Conservation (phyloP, 345 rosid species). For the Corchorus olitorius region DNA sequence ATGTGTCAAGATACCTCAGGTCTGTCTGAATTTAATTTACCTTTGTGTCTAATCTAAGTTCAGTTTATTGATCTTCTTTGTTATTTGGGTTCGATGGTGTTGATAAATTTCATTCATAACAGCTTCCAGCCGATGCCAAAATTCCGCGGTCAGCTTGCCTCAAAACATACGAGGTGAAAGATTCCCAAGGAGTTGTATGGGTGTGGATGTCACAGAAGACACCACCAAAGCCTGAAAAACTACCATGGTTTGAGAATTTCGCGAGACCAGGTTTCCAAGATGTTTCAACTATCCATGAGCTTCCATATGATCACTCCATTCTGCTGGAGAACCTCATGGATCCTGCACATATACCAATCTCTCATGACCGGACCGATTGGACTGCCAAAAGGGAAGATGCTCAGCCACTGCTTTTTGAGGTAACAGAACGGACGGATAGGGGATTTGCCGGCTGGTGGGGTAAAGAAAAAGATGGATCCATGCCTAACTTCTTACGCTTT, state of each 20-base stretch:
- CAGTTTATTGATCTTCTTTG: not conserved
- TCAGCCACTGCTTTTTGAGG: conserved; percentile 71
- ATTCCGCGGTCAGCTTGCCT: conserved; percentile 87
- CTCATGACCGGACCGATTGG: conserved; percentile 91
- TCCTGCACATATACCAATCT: conserved; percentile 93
- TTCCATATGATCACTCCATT: conserved; percentile 94
- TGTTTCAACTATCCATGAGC: conserved; percentile 73
- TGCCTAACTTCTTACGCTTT: conserved; percentile 60
- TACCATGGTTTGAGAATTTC: conserved; percentile 92
- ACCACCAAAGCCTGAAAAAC: conserved; percentile 58
- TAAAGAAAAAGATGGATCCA: conserved; percentile 52
- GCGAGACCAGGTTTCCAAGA: conserved; percentile 79
- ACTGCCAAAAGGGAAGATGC: conserved; percentile 88
- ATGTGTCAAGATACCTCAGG: conserved; percentile 96
- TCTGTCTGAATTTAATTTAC: conserved; percentile 39
- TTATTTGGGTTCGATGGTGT: conserved; percentile 5
- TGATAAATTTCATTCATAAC: conserved; percentile 14
- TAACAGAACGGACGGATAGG: conserved; percentile 65
- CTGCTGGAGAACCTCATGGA: conserved; percentile 98
- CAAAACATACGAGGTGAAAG: conserved; percentile 65
- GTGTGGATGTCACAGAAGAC: conserved; percentile 88
- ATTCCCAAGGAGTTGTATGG: conserved; percentile 93
- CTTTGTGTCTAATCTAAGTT: not conserved
- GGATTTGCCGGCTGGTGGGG: conserved; percentile 98
- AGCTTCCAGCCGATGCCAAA: conserved; percentile 80